These are phyloP conservation scores for Glycine latifolia DNA, from an alignment of 306 rosid species.

Conservation along the genomic window DNA sequence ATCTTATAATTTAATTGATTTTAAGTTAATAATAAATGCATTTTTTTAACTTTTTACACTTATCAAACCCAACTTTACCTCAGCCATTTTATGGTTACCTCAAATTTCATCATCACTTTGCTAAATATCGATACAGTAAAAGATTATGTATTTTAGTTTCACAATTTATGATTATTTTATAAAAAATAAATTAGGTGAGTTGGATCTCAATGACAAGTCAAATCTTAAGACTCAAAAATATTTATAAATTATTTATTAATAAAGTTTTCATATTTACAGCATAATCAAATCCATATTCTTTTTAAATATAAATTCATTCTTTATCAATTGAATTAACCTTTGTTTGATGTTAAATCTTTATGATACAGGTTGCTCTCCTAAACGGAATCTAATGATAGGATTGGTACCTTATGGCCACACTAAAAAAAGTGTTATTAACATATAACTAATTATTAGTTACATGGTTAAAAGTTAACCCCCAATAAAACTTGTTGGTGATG, in stretches of 20 bases:
- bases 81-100: constrained; percentile 3
- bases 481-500: background rate
- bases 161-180: background rate
- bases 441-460: background rate
- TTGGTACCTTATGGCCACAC: background rate
- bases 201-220: no score
- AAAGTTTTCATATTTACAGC: no score
- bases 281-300: no score
- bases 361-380: background rate
- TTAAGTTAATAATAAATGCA: background rate
- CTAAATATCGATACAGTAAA: background rate
- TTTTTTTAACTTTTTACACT: background rate
- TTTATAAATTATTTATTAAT: no score
- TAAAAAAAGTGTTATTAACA: background rate
- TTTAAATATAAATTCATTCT: no score
- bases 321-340: no score
- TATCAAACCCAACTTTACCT: background rate
- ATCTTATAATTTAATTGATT: background rate
- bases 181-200: no score
- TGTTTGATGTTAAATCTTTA: background rate
- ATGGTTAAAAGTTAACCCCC: background rate
- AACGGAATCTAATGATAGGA: background rate
- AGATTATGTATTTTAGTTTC: background rate
- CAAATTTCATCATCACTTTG: constrained; percentile 4
- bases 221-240: no score